Base-by-base conservation (phyloP, 2,329 filamentous ascomycete genomes). In the Hyphodiscus sp. region DNA sequence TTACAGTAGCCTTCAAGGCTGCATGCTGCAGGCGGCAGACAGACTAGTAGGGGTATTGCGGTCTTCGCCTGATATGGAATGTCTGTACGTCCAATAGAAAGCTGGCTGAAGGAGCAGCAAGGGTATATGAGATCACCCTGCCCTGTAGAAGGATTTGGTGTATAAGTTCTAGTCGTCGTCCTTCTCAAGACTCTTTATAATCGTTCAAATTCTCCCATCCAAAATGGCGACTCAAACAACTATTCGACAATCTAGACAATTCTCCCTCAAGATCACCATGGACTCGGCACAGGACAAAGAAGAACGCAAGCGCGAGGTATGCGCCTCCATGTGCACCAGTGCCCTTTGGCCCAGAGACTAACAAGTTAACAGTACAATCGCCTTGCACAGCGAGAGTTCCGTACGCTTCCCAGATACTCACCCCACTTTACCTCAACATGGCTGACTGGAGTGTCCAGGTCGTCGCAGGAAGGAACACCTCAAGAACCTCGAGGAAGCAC, bases 391-490 rank as follows among this genome's bases (percentile, higher is more conserved):
- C 61, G 72, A 59, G 70, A 73, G 58, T 74, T 74, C 58, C 70
- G 71, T 74, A 71, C 60, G 70, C 41, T 49, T 29, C 44, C 45
- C 20, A 20, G 33, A 45, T 23, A 50, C 16, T 16, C 45, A 19
- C 46, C 50, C 41, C 23, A 10, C 23, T 29, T n/a, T 19, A 19
- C 26, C 18, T 53, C 26, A 41, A 50, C 23, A 26, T 8, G 33
- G 47, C 56, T 63, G 57, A 64, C 53, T 2, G 38, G 49, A 47
- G 42, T 33, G 11, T 43, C n/a, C 44, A 74, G 72, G 72, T 38
- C 70, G 71, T 55, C 63, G 72, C 55, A 68, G 72, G 50, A 74
- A 74, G 61, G 71, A 74, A 56, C 71, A 73, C 55, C 63, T 74
- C 46, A 73, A 69, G 60, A 72, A 69, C 44, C 68, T 74, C 29